Evolutionary conservation across 1,139 yeast genomes (phyloP), one percentile per base, ranked within the genome.

Genomic region (Geotrichum carabidarum): DNA sequence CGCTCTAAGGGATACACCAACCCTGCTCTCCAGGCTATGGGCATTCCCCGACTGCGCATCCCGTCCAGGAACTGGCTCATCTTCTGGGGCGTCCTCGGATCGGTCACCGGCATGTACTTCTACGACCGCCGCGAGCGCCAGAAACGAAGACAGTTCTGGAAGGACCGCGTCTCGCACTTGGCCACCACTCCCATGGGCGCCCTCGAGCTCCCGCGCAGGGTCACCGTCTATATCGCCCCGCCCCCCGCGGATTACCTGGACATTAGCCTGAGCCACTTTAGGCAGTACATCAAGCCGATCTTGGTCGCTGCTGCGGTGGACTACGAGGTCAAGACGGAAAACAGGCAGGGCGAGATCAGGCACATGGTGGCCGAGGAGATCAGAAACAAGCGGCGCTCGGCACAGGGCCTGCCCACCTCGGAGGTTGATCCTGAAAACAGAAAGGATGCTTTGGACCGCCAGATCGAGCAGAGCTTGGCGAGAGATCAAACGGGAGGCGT

Each of bases 61-160:
- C 99, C 99, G 0, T 84, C 95, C 0, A 77, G 97, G 60, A 93
- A 91, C 73, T 91, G 98, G 99, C 71, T 81, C 76, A 87, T 90
- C 44, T 93, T 94, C 69, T 86, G 96, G 90, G 68, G 84, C 0
- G 81, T 86, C 8, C 68, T 86, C 1, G 82, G 84, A 0, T 72
- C 79, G 1, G 71, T 86, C 37, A 78, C 86, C 1, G 93, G 95
- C 12, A 86, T 90, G 14, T 77, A 84, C 36, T 79, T 79, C 12
- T 90, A 89, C 70, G 99, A 94, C 70, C 84, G 85, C 62, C 76
- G 79, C 58, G 79, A 88, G 67, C 94, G 90, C 62, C 78, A 77
- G 48, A 77, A 78, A 62, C 76, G 86, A 36, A 74, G 97, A 48
- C 73, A 78, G 53, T 74, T 78, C 58, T 90, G 88, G 80, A 83